phyloP scores from a whole-genome alignment of 2,329 filamentous ascomycete genomes.

The Exophiala sp. region DNA sequence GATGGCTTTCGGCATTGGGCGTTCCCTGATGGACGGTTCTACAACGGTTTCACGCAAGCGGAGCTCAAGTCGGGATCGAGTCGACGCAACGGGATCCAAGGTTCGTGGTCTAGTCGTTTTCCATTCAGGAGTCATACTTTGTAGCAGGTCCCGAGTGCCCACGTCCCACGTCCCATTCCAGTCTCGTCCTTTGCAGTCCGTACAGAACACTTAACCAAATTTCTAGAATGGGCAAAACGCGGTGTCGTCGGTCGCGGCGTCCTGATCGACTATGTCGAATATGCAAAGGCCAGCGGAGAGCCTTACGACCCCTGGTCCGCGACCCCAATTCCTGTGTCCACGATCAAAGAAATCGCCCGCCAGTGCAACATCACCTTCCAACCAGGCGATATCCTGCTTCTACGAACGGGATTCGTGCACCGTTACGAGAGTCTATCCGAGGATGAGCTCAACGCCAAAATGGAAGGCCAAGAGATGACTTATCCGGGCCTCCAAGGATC shows the following conservation, averaged over 20 bases:
- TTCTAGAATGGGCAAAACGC: slow-evolving; percentile 37
- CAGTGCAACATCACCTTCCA: slow-evolving; percentile 19
- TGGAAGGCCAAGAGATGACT: slow-evolving; percentile 25
- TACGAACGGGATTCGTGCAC: slow-evolving; percentile 50
- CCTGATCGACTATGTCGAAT: slow-evolving; percentile 42
- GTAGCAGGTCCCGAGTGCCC: too few relatives aligned
- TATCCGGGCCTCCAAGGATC: slow-evolving; percentile 33
- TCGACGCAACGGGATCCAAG: slow-evolving; percentile 35
- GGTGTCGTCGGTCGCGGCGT: slow-evolving; percentile 43
- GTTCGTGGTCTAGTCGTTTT: slow-evolving; percentile 10
- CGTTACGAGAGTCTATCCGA: slow-evolving; percentile 45
- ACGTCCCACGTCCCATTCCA: too few relatives aligned
- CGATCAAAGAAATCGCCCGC: slow-evolving; percentile 15
- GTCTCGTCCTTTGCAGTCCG: too few relatives aligned
- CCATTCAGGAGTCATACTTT: too few relatives aligned
- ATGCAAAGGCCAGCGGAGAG: slow-evolving; percentile 39
- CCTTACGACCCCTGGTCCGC: slow-evolving; percentile 47
- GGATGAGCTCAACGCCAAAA: slow-evolving; percentile 32
- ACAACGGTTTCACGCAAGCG: slow-evolving; percentile 33
- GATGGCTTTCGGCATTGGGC: slow-evolving; percentile 27
- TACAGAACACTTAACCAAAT: neutral
- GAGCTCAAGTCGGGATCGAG: slow-evolving; percentile 33
- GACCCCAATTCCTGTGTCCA: slow-evolving; percentile 32
- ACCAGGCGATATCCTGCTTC: slow-evolving; percentile 24
- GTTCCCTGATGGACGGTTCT: slow-evolving; percentile 33